Percentiles rank a stretch among this genome's conserved stretches.
Conservation (phyloP, 768 basidiomycete genomes). For the Collybia sp. region DNA sequence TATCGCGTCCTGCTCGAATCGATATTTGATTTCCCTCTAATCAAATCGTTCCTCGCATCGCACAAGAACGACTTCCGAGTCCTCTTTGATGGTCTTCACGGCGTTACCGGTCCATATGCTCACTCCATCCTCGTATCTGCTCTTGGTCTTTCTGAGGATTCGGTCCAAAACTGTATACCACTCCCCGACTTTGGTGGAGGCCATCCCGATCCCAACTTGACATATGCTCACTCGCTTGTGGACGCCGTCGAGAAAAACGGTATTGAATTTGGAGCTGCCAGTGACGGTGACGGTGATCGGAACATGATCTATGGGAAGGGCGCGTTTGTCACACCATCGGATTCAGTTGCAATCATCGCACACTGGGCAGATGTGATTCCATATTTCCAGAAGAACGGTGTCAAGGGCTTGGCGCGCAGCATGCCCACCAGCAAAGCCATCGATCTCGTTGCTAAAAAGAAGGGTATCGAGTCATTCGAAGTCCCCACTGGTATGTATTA, state of each 20-base stretch:
- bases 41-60: conserved; percentile 79
- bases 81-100: conserved; percentile 93
- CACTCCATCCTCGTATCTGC: conserved; percentile 79
- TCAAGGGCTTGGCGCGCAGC: conserved; percentile 93
- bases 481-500: conserved; percentile 81
- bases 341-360: conserved; percentile 98
- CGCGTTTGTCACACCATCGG: conserved; percentile 96
- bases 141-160: conserved; percentile 74
- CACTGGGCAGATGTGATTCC: conserved; percentile 93
- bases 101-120: conserved; percentile 97
- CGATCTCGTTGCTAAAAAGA: conserved; percentile 92
- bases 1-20: conserved; percentile 78
- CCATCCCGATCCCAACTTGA: conserved; percentile 98
- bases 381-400: conserved; percentile 84
- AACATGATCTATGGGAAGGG: conserved; percentile 99
- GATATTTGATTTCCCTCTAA: conserved; percentile 93
- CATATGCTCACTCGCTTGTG: conserved; percentile 93
- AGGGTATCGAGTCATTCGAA: conserved; percentile 89
- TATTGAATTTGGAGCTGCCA: conserved; percentile 93
- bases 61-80: conserved; percentile 72
- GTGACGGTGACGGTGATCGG: conserved; percentile 95
- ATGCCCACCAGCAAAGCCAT: conserved; percentile 99
- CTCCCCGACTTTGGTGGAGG: conserved; percentile 96
- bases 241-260: conserved; percentile 83
- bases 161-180: conserved; percentile 88